Evolutionary conservation across 2,329 filamentous ascomycete genomes (phyloP).

Genomic region (Arthrobotrys sphaeroides): DNA sequence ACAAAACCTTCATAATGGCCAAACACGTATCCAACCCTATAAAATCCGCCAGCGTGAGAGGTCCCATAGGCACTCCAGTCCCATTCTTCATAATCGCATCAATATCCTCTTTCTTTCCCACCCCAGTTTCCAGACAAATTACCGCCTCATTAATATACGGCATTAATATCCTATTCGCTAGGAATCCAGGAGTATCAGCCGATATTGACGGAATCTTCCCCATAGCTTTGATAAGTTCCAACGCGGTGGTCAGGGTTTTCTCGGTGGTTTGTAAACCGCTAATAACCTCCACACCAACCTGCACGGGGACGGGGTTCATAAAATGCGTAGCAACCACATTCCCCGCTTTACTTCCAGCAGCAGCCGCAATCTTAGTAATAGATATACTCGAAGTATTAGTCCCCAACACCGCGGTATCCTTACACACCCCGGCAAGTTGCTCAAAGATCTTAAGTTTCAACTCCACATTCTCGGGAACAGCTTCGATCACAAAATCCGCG

Average conservation of each 20-base stretch:
- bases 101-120: constrained; percentile 89
- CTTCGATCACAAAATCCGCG: constrained; percentile 98
- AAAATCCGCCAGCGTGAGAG: constrained; percentile 91
- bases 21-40: constrained; percentile 96
- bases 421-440: constrained; percentile 80
- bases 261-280: constrained; percentile 88
- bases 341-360: constrained; percentile 79
- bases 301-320: constrained; percentile 98
- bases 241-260: constrained; percentile 80
- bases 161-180: constrained; percentile 97
- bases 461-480: constrained; percentile 85
- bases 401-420: constrained; percentile 85
- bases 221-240: constrained; percentile 89
- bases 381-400: constrained; percentile 99
- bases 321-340: constrained; percentile 96
- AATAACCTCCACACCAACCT: constrained; percentile 98
- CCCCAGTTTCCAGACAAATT: constrained; percentile 91
- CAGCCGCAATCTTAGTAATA: constrained; percentile 88
- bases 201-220: constrained; percentile 90
- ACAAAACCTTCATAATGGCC: constrained; percentile 94
- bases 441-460: constrained; percentile 90
- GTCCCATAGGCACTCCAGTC: constrained; percentile 98
- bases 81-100: constrained; percentile 99
- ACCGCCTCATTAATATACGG: constrained; percentile 99
- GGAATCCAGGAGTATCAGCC: constrained; percentile 89